Percentiles rank a stretch among this genome's conserved stretches.
Evolutionary conservation across 208 protist genomes (phyloP).

Genomic region (Leishmania mexicana): DNA sequence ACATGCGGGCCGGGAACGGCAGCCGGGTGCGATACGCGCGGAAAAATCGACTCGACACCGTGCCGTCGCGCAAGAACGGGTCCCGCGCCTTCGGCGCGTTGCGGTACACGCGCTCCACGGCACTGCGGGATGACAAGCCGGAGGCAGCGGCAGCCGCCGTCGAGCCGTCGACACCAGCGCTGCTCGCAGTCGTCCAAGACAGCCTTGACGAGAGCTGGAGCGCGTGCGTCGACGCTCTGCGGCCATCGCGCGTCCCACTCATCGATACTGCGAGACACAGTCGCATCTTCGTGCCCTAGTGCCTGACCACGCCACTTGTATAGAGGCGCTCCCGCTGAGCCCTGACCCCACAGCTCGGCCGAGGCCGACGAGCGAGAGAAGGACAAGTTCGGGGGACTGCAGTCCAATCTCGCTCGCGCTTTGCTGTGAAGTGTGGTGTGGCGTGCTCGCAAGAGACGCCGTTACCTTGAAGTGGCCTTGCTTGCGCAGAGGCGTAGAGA

Average conservation of each 20-base stretch:
- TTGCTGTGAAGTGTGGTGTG: too few species aligned
- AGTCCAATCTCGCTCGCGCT: not conserved
- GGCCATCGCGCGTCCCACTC: not conserved
- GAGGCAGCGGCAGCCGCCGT: not conserved
- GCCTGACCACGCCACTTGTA: too few species aligned
- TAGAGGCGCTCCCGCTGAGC: not conserved
- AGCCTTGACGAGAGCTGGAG: not conserved
- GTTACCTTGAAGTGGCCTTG: too few species aligned
- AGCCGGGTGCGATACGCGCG: conserved; percentile 48
- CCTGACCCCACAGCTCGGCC: not conserved
- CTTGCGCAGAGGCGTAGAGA: too few species aligned
- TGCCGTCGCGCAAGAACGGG: conserved; percentile 64
- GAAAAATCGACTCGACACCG: conserved; percentile 45
- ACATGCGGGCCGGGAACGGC: conserved; percentile 61
- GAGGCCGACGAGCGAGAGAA: not conserved
- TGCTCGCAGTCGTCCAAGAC: not conserved
- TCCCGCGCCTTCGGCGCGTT: conserved; percentile 21
- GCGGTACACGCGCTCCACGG: conserved; percentile 14
- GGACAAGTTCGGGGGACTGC: not conserved
- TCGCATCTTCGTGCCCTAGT: not conserved
- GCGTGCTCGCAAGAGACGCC: too few species aligned
- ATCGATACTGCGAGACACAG: not conserved
- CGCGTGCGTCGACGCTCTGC: not conserved
- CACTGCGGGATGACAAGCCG: not conserved
- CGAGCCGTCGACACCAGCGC: not conserved